Percentiles rank a stretch among this genome's conserved stretches.
These are phyloP conservation scores for Trichophyton verrucosum DNA, from an alignment of 2,329 filamentous ascomycete species.

Conservation along the genomic window DNA sequence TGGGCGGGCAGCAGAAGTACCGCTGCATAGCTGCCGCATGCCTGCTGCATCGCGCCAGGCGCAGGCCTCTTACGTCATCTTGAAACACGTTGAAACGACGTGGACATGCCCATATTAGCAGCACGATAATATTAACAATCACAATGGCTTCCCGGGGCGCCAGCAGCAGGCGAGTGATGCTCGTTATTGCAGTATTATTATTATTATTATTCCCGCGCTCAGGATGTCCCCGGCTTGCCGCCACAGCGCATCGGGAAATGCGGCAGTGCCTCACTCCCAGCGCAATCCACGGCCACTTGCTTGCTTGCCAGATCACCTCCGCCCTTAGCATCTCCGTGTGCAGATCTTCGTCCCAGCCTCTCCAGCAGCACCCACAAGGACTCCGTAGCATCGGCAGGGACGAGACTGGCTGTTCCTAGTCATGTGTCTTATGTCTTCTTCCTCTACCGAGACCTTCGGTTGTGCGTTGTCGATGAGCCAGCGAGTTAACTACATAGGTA, in stretches of 20 bases:
- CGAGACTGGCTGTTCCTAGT: too few species aligned
- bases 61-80: background rate
- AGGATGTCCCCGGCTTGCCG: slow-evolving; percentile 18
- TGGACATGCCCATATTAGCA: background rate
- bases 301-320: slow-evolving; percentile 26
- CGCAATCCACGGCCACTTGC: slow-evolving; percentile 25
- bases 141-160: too few species aligned
- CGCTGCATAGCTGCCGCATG: background rate
- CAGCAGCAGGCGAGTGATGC: too few species aligned
- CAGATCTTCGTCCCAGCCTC: slow-evolving; percentile 24
- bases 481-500: slow-evolving; percentile 10
- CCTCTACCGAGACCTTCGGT: slow-evolving; percentile 12
- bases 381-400: slow-evolving; percentile 25
- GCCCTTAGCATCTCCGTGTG: slow-evolving; percentile 20
- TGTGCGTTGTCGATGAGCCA: slow-evolving; percentile 21
- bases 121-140: too few species aligned
- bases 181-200: slow-evolving; percentile 8
- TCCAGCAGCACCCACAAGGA: slow-evolving; percentile 28
- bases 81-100: background rate
- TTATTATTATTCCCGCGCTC: slow-evolving; percentile 13
- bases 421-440: too few species aligned
- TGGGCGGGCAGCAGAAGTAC: background rate
- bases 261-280: slow-evolving; percentile 29
- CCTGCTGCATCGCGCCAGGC: background rate
- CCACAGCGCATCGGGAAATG: slow-evolving; percentile 18